These are phyloP conservation scores for Paecilomyces formosus DNA, from an alignment of 2,329 filamentous ascomycete genomes.

Conservation along the genomic window DNA sequence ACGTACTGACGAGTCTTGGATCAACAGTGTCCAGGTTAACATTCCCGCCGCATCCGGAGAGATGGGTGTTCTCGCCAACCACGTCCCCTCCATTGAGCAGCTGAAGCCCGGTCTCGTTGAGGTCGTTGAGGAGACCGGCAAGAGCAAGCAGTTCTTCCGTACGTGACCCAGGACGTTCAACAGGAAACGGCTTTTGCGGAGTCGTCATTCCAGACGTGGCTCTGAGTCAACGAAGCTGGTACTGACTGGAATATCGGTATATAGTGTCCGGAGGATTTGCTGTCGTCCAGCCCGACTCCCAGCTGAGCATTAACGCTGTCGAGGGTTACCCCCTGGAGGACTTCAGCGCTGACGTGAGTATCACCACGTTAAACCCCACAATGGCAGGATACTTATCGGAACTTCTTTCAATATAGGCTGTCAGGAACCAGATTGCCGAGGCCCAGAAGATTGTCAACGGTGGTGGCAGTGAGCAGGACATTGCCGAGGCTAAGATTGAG, in stretches of 20 bases:
- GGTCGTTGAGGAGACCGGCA: constrained; percentile 84
- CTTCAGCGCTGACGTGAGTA: constrained; percentile 73
- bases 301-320: constrained; percentile 95
- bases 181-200: background rate
- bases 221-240: constrained; percentile 10
- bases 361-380: background rate
- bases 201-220: background rate
- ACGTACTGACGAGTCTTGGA: constrained; percentile 53
- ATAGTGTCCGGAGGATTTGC: constrained; percentile 94
- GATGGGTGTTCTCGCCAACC: constrained; percentile 98
- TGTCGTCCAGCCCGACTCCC: constrained; percentile 88
- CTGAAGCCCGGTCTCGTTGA: constrained; percentile 94
- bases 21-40: constrained; percentile 84
- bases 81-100: constrained; percentile 98
- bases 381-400: constrained; percentile 4
- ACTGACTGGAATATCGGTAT: constrained; percentile 7
- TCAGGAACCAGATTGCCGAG: constrained; percentile 84
- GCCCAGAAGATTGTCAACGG: constrained; percentile 91
- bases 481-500: constrained; percentile 98
- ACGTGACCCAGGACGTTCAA: constrained; percentile 40
- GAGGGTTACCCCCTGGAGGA: constrained; percentile 93
- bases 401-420: constrained; percentile 44
- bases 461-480: constrained; percentile 88
- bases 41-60: constrained; percentile 95
- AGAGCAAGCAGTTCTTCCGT: constrained; percentile 97